Base-by-base conservation (phyloP, 2,329 filamentous ascomycete genomes). In the Ophiostoma angusticollis region DNA sequence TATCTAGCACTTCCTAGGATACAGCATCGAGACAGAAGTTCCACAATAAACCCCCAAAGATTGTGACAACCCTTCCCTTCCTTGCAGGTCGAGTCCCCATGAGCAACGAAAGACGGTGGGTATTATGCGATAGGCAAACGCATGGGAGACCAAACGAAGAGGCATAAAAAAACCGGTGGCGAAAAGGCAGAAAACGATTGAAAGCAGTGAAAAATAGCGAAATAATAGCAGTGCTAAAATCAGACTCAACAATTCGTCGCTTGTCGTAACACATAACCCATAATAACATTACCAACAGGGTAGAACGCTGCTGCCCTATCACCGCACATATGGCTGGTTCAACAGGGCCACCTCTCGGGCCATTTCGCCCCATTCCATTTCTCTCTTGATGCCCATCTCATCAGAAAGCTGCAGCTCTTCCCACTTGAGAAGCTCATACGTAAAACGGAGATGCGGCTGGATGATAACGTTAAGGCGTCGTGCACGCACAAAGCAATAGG, bases 381-480 rank as follows among this genome's bases (percentile, higher is more conserved):
- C 87, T 47, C 89, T 71, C 50, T 74, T 78, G 42, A 80, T 49
- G 6, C 56, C 35, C 52, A 3, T 46, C 46, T 21, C 52, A 37
- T n/a, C 14, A 9, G 11, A 6, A 3, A 6, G 17, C 16, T 6
- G 74, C 23, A 71, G 60, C 58, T 95, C 89, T 59, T 98, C 91
- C 85, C 89, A 96, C 58, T 93, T 93, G 36, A 98, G 68, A 22
- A 98, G 71, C 61, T 98, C 91, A 54, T 96, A 94, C 49, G 83
- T 82, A 61, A 98, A 98, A 42, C 85, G 74, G 40, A 98, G 69
- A 63, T 98, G 89, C 11, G 91, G 91, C 58, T 98, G 91, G 47
- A 98, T 96, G 47, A 98, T 98, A 37, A 98, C 91, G 54, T 98
- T 98, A 34, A 98, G 67, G 44, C 91, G 72, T 38, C 91, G 74